A percentile compares a stretch with the other conserved stretches of the same genome.
These are phyloP conservation scores for Backusella psychrophila DNA, from an alignment of 192 early-diverging fungal species.

Conservation along the genomic window DNA sequence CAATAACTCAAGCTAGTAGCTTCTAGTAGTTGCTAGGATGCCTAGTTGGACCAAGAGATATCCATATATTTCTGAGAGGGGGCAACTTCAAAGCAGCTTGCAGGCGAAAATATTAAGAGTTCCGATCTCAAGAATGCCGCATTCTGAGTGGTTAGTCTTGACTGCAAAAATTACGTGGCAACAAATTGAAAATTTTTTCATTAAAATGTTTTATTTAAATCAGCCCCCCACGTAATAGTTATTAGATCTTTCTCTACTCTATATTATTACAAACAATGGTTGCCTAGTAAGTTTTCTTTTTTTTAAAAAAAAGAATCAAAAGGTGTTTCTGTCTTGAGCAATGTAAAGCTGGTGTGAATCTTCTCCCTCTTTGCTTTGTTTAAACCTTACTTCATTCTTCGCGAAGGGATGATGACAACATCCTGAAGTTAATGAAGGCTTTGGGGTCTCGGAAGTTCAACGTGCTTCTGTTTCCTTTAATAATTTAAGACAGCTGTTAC, in stretches of 20 bases:
- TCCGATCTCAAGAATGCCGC: background rate
- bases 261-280: background rate
- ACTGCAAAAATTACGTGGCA: constrained; percentile 4
- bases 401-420: background rate
- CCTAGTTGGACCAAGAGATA: too few relatives aligned
- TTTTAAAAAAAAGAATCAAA: background rate
- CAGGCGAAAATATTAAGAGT: background rate
- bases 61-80: too few relatives aligned
- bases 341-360: background rate
- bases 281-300: background rate
- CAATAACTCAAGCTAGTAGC: too few relatives aligned
- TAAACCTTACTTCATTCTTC: background rate
- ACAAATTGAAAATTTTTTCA: background rate
- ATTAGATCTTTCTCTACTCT: background rate
- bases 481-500: background rate
- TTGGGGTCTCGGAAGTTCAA: background rate
- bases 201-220: background rate
- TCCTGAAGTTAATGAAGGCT: constrained; percentile 1
- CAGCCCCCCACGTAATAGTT: background rate
- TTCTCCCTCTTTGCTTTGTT: background rate
- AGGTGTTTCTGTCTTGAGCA: background rate
- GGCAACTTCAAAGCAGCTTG: too few relatives aligned
- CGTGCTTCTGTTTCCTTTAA: background rate
- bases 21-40: too few relatives aligned
- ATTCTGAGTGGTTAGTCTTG: background rate